phyloP scores from a whole-genome alignment of 2,329 filamentous ascomycete species.

The Ophiostoma piceae region DNA sequence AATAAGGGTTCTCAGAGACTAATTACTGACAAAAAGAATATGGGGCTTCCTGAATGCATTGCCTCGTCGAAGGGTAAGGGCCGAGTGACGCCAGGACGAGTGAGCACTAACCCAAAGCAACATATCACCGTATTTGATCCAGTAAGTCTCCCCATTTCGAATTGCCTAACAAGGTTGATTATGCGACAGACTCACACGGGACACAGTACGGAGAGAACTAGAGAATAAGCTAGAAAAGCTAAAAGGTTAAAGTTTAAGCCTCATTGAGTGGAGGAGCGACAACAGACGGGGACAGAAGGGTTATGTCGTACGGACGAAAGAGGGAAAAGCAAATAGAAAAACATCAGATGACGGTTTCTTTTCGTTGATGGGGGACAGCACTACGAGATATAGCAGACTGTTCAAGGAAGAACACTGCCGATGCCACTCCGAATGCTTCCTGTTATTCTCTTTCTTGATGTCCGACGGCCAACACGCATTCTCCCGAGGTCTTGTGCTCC shows the following conservation, averaged over 20 bases:
- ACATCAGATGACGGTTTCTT: background rate
- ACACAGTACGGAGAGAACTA: background rate
- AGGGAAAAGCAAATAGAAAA: background rate
- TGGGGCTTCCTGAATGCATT: background rate
- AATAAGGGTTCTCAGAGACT: background rate
- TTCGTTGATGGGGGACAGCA: background rate
- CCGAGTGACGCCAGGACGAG: background rate
- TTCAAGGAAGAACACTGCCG: too few species aligned
- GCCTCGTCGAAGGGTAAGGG: background rate
- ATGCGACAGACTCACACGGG: background rate
- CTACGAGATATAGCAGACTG: background rate
- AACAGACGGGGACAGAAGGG: too few species aligned
- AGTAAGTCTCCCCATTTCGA: background rate
- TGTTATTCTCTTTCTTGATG: too few species aligned
- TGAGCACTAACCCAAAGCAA: background rate
- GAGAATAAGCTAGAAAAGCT: background rate
- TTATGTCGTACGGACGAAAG: too few species aligned
- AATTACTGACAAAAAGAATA: background rate
- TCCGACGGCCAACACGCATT: too few species aligned
- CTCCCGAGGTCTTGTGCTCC: too few species aligned
- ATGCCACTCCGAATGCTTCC: too few species aligned
- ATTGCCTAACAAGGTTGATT: conserved; percentile 1
- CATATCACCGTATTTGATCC: background rate
- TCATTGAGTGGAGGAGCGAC: background rate
- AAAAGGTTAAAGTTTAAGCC: background rate